These are phyloP conservation scores for Leucocoprinus sp. DNA, from an alignment of 768 basidiomycete genomes.

Conservation along the genomic window DNA sequence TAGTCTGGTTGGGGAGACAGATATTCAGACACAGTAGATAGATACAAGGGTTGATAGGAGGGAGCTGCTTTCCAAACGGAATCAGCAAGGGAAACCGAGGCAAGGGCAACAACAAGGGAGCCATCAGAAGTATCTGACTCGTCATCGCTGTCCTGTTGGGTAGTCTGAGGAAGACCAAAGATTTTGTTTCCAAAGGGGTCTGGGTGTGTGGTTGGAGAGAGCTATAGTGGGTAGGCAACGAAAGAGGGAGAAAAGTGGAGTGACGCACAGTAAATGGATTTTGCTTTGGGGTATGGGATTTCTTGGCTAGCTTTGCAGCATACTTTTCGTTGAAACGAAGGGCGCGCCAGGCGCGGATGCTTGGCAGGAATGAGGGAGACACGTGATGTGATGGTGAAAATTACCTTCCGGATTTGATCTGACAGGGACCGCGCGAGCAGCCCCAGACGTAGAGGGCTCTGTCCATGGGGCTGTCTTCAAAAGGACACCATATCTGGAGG, in stretches of 20 bases:
- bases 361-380: constrained; percentile 22
- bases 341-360: constrained; percentile 77
- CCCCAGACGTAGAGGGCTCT: constrained; percentile 83
- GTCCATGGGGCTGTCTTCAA: constrained; percentile 79
- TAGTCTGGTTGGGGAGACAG: constrained; percentile 48
- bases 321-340: constrained; percentile 66
- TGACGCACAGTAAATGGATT: constrained; percentile 68
- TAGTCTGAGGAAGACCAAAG: constrained; percentile 35
- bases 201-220: constrained; percentile 16
- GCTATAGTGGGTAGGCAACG: constrained; percentile 6
- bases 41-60: constrained; percentile 58
- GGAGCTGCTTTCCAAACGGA: constrained; percentile 66
- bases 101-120: constrained; percentile 50
- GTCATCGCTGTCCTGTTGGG: constrained; percentile 18
- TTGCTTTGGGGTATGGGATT: constrained; percentile 21
- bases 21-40: constrained; percentile 71
- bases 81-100: constrained; percentile 43
- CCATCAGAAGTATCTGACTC: constrained; percentile 27
- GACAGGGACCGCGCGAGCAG: constrained; percentile 63
- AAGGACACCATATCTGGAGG: constrained; percentile 85
- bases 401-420: constrained; percentile 72
- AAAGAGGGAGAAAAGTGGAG: neutral
- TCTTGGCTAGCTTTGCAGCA: constrained; percentile 50
- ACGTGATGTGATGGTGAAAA: neutral
- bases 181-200: constrained; percentile 49